Evolutionary conservation across 1,284 basidiomycete species (phyloP), one percentile per base, ranked within the genome.

Genomic region (Puccinia novopanici): DNA sequence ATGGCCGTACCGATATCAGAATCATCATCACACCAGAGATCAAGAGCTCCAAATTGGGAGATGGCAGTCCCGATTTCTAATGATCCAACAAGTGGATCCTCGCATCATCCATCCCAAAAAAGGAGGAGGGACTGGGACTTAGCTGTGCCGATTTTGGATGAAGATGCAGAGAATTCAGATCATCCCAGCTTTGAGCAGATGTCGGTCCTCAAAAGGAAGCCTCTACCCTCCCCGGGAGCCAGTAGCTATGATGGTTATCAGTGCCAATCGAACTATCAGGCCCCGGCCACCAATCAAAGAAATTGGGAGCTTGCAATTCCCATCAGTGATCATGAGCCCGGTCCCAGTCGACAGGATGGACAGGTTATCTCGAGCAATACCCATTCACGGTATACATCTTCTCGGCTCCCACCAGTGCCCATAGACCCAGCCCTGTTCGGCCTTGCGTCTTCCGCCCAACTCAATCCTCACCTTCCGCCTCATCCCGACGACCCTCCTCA

Each of bases 251-350:
- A 34, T 63, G 27, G 24, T 67, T 22, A 59, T 76, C 74, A 45
- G 12, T 22, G 61, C 24, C 5, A 54, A 59, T 61, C 55, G 52
- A 57, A 30, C 22, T 24, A 27, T 34, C 19, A 12, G 55, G 42
- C 30, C 22, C 17, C 15, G 22, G 40, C 19, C 67, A 24, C 48
- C n/a, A 37, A 37, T 24, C 70, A 27, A 63, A 50, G 57, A 34
- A 76, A 30, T 37, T 76, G 57, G 57, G 75, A 78, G 50, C 75
- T 67, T 34, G 75, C 75, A 27, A 52, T 78, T 15, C 75, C 75
- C 34, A 78, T 78, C 27, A 10, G 22, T 24, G 67, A 50, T 50
- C 67, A 68, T n/a, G 42, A 68, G 48, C 27, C 67, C 42, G 48
- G 34, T 63, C 67, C 42, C 24, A 50, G 67, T 17, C 40, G 3